Base-by-base conservation (phyloP, 371 early-diverging fungal genomes). In the Choanephora cucurbitarum region DNA sequence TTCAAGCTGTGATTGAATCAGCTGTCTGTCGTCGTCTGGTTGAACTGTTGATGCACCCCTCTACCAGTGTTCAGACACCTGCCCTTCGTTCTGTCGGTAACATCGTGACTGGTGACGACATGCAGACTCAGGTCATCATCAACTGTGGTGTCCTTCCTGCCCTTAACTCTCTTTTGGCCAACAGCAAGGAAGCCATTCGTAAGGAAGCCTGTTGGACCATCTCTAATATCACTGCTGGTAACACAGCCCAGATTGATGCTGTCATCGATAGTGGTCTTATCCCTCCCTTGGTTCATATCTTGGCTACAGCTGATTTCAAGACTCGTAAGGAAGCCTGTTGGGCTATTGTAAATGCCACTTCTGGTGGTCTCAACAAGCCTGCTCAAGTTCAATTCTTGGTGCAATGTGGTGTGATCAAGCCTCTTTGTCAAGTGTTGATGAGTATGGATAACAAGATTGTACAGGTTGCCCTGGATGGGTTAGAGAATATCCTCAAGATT, bases 191-290 rank as follows among this genome's bases (percentile, higher is more conserved):
- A 56, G 91, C 90, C 34, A 93, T 99, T 58, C 91, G 96, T 64
- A 99, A 99, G 80, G 99, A 99, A 76, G 97, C 99, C 17, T 99
- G 99, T 85, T 99, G 99, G 99, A 96, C 99, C 10, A 91, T 99
- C 49, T 98, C 98, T 23, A 99, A 99, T 81, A 95, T 99, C 69
- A 98, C 99, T n/a, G 99, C 99, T n/a, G 99, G 99, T 41, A 96
- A 89, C 58, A 80, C 89, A n/a, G 72, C 72, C 10, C 99, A 99
- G 73, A 96, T 99, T 69, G 91, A 96, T 72, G 86, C 84, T 33
- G 92, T 99, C 28, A 94, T 99, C 66, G 94, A 99, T 50, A 88
- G 89, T 65, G 94, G 92, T 69, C 81, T 99, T 48, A 88, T 99
- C 56, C 96, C 96, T 14, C 89, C 95, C 13, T 83, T 99, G 39